These are phyloP conservation scores for Leccinum broughii DNA, from an alignment of 768 basidiomycete species.

Conservation along the genomic window DNA sequence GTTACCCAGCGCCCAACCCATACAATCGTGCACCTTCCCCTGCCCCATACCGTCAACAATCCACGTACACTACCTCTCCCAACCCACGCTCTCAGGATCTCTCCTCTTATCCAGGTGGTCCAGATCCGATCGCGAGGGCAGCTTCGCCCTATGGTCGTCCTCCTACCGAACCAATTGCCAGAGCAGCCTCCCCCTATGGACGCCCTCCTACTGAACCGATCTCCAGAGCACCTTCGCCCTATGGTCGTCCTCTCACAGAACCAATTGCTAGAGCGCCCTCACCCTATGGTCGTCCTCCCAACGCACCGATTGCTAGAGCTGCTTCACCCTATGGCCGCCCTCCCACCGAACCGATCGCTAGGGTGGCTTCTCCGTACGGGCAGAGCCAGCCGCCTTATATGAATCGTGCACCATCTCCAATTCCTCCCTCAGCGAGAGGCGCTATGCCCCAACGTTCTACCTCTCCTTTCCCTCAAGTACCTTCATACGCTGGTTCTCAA, in stretches of 20 bases:
- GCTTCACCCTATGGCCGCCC: constrained; percentile 37
- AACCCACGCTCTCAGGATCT: constrained; percentile 50
- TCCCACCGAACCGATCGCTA: constrained; percentile 43
- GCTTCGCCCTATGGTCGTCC: constrained; percentile 38
- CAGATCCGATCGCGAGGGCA: constrained; percentile 33
- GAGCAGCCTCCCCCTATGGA: constrained; percentile 33
- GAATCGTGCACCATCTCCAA: constrained; percentile 32
- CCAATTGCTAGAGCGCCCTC: constrained; percentile 34
- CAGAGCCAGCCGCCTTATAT: constrained; percentile 24
- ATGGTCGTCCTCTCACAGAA: constrained; percentile 38
- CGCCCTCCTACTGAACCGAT: constrained; percentile 41
- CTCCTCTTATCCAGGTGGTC: constrained; percentile 40
- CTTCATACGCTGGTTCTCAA: constrained; percentile 30
- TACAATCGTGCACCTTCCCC: constrained; percentile 33
- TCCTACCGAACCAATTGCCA: constrained; percentile 19
- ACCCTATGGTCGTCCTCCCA: constrained; percentile 34
- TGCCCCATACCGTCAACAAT: constrained; percentile 34
- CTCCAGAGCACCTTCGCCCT: constrained; percentile 34
- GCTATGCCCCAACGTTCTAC: constrained; percentile 26
- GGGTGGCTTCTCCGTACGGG: constrained; percentile 35
- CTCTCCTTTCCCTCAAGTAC: constrained; percentile 33
- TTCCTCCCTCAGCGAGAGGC: constrained; percentile 25
- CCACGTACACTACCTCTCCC: constrained; percentile 44
- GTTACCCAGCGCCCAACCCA: constrained; percentile 31
- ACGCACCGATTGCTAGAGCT: constrained; percentile 41